phyloP scores from a whole-genome alignment of 1,284 basidiomycete species.

The Stereum hirsutum region DNA sequence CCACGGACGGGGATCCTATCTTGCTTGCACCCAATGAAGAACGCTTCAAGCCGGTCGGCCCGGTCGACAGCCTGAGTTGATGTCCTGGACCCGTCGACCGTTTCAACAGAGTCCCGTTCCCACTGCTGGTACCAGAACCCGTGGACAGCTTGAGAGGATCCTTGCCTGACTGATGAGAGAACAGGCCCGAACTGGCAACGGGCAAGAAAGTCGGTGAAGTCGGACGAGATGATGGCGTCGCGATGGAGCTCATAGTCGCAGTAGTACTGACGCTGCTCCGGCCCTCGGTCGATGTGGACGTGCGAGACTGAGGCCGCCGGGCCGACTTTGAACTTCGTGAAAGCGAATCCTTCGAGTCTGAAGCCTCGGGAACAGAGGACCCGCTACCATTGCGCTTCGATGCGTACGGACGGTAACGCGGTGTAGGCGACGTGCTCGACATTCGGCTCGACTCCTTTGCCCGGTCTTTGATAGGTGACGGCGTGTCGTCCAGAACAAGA shows the following conservation, averaged over 20 bases:
- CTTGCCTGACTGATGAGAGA: constrained; percentile 25
- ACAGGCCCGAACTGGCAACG: constrained; percentile 42
- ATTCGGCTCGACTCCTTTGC: constrained; percentile 46
- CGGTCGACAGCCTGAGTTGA: no score
- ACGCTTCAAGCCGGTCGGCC: constrained; percentile 39
- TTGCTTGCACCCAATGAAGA: constrained; percentile 44
- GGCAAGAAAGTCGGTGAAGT: constrained; percentile 69
- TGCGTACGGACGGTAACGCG: constrained; percentile 22
- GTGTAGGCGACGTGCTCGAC: constrained; percentile 40
- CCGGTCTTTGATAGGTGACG: constrained; percentile 52
- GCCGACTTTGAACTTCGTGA: constrained; percentile 31
- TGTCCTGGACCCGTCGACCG: constrained; percentile 1
- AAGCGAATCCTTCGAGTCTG: constrained; percentile 22
- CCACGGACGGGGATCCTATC: constrained; percentile 9
- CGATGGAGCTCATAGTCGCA: constrained; percentile 48
- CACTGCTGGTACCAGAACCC: constrained; percentile 32
- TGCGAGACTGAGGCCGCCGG: constrained; percentile 58
- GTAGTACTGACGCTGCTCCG: constrained; percentile 43
- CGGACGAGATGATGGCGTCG: constrained; percentile 63
- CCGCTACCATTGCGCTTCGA: constrained; percentile 18
- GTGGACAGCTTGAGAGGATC: constrained; percentile 50
- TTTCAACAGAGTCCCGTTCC: no score
- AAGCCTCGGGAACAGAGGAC: constrained; percentile 25
- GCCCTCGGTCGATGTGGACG: constrained; percentile 39
- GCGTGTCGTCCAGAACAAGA: constrained; percentile 74